Conservation (phyloP, 768 basidiomycete species). For the Macrolepiota fuliginosa region DNA sequence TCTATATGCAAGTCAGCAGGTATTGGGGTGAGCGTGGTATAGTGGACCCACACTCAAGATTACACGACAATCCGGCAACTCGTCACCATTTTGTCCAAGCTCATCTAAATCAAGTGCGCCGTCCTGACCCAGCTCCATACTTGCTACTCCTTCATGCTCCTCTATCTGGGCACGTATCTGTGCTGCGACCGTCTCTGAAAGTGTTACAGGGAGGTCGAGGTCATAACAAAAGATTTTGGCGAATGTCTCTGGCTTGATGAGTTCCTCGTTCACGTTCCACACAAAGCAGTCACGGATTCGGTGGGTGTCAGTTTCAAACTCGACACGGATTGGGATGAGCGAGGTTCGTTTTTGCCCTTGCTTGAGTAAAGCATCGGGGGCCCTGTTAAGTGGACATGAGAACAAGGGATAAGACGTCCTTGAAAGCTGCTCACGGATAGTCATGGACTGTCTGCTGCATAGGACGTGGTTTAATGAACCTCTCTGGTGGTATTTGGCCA, state of each 20-base stretch:
- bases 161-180: slow-evolving; percentile 91
- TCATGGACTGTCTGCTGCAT: slow-evolving; percentile 63
- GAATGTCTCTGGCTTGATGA: slow-evolving; percentile 83
- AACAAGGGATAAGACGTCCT: neutral
- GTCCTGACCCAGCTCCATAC: slow-evolving; percentile 71
- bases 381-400: slow-evolving; percentile 36
- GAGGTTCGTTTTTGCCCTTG: slow-evolving; percentile 52
- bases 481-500: slow-evolving; percentile 79
- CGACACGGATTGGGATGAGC: slow-evolving; percentile 91
- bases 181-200: slow-evolving; percentile 77
- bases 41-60: slow-evolving; percentile 63
- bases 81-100: slow-evolving; percentile 44
- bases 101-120: slow-evolving; percentile 46
- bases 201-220: slow-evolving; percentile 68
- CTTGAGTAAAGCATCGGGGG: slow-evolving; percentile 59
- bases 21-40: neutral
- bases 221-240: slow-evolving; percentile 87
- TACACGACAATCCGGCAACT: slow-evolving; percentile 76
- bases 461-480: slow-evolving; percentile 64
- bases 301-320: slow-evolving; percentile 90
- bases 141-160: slow-evolving; percentile 80
- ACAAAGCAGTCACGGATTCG: slow-evolving; percentile 93
- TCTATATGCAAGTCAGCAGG: slow-evolving; percentile 42
- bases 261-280: slow-evolving; percentile 91
- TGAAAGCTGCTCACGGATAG: slow-evolving; percentile 61